Evolutionary conservation across 2,329 filamentous ascomycete genomes (phyloP), one percentile per base, ranked within the genome.

Genomic region (Alternaria panax): DNA sequence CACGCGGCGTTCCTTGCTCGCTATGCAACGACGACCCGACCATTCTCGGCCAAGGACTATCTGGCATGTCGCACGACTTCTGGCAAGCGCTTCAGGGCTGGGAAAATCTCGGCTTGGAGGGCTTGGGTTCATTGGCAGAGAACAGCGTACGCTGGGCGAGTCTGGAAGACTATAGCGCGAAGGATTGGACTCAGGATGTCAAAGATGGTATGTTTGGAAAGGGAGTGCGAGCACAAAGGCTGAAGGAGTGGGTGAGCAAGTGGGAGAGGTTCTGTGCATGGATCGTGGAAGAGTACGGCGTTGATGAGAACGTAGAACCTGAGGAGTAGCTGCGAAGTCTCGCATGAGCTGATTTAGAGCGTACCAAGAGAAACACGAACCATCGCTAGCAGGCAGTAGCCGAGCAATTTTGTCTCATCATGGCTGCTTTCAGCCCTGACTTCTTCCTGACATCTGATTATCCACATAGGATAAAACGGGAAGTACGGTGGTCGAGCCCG

Each of bases 231-330:
- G 91, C 91, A 0, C 75, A 88, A 75, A 84, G 89, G 63, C 79
- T 98, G 77, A 87, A 88, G 75, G 85, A 93, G 76, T 97, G 93
- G 92, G 86, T 87, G 50, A 80, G 87, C 34, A 87, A 91, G 67
- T 98, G 93, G 88, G 94, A 98, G 81, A 85, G 87, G 72, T 98
- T 95, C 75, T 98, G 93, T 73, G 84, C 92, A 54, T 97, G 93
- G 93, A 84, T 98, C 43, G 90, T 97, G 9, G 83, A 88, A 36
- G 91, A 96, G 79, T 96, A 66, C 86, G 80, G 86, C 72, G 38
- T 69, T n/a, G 78, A 80, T 60, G 82, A 84, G 64, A 82, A 82
- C 57, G 74, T 81, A 43, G 78, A 82, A 14, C 80, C 82, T 7
- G 79, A 80, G 42, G 79, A 75, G 57, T 78, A 51, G 18, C 36